Evolutionary conservation across 176 grass and related monocot species (phyloP), one percentile per base, ranked within the genome.

Genomic region (Microstegium vimineum): DNA sequence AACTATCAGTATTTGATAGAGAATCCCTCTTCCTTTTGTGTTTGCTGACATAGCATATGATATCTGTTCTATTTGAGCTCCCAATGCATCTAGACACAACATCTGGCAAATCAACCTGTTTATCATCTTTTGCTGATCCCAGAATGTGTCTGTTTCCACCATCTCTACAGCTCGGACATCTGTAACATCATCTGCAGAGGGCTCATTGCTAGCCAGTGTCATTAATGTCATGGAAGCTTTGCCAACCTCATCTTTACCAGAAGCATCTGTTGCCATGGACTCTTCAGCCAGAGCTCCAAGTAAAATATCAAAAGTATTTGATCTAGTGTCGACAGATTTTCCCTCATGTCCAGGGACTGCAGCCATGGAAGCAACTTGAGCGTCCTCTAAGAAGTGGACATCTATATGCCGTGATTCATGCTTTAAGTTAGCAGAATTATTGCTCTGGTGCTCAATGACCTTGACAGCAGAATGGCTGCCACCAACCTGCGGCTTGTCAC

Each of bases 1-100:
- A 49, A 41, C 40, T 82, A 35, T 37, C 70, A 30, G 35, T 64
- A 26, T 71, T 68, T 34, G 61, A 31, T 59, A 60, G 34, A 1
- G 65, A 62, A 66, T 59, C 70, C 36, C 60, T 70, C 69, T 85
- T 87, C 83, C 92, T 87, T 83, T 90, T 92, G 14, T 23, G 77
- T 71, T 84, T 86, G 65, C 86, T 94, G 41, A 64, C 75, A 86
- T 92, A 94, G 46, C 71, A 91, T 81, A 94, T 84, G 18, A 94
- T 89, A 63, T 77, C 71, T 59, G 27, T 82, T 92, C 93, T 92
- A 32, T 81, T 61, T 73, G 90, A 81, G 15, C 62, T 51, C 34
- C 69, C 74, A 38, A 89, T 85, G 71, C 81, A 76, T 82, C 84
- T 69, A 75, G 85, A 72, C 42, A 77, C 33, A 34, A 84, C 4